phyloP scores from a whole-genome alignment of 768 basidiomycete genomes.

The Phlegmacium glaucopus region DNA sequence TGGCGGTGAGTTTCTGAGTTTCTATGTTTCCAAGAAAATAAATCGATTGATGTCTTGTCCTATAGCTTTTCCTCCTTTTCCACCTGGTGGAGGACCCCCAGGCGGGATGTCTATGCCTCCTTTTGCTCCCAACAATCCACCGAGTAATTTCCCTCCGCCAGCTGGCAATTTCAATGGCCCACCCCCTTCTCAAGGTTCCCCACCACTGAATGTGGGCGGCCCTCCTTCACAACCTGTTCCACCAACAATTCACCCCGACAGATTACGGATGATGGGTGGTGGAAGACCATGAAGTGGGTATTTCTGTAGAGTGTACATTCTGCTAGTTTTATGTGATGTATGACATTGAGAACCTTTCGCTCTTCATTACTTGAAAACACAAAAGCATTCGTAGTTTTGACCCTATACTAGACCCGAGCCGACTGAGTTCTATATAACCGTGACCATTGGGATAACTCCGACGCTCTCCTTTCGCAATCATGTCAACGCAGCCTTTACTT shows the following conservation, averaged over 20 bases:
- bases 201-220: constrained; percentile 22
- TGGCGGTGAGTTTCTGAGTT: constrained; percentile 13
- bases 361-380: too few species aligned
- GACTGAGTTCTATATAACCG: too few species aligned
- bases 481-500: constrained; percentile 98
- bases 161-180: constrained; percentile 34
- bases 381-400: background rate
- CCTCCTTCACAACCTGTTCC: constrained; percentile 33
- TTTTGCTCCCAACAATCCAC: constrained; percentile 39
- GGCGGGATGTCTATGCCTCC: constrained; percentile 43
- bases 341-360: too few species aligned
- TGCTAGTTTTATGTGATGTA: too few species aligned
- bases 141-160: constrained; percentile 28
- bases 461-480: constrained; percentile 28
- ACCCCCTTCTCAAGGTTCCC: constrained; percentile 27
- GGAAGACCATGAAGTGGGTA: constrained; percentile 18
- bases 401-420: constrained; percentile 5
- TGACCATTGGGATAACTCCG: too few species aligned
- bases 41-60: constrained; percentile 4
- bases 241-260: constrained; percentile 81
- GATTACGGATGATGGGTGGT: constrained; percentile 71
- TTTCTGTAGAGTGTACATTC: background rate
- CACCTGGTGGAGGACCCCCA: constrained; percentile 43
- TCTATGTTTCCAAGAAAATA: background rate
- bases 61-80: constrained; percentile 47